These are phyloP conservation scores for Dentipellis fragilis DNA, from an alignment of 768 basidiomycete genomes.

Conservation along the genomic window DNA sequence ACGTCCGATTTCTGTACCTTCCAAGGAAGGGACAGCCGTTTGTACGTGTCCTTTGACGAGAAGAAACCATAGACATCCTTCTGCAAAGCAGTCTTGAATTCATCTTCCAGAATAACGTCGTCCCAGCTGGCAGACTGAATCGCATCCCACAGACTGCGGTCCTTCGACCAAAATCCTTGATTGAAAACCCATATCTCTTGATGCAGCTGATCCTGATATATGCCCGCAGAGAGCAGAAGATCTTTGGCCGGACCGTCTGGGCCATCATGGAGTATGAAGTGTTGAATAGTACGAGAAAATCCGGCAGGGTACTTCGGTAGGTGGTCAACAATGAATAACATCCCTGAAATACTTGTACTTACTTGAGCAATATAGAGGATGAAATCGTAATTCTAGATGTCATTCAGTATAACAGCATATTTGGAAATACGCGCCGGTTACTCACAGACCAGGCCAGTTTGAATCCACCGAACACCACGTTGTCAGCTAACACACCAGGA, in stretches of 20 bases:
- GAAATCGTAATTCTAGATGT: background rate
- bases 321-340: background rate
- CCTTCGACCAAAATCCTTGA: slow-evolving; percentile 58
- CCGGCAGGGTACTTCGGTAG: slow-evolving; percentile 21
- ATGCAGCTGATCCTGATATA: slow-evolving; percentile 44
- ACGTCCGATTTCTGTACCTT: slow-evolving; percentile 36
- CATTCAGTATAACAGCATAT: background rate
- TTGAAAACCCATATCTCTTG: slow-evolving; percentile 75
- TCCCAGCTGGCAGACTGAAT: slow-evolving; percentile 52
- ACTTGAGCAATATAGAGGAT: slow-evolving; percentile 19
- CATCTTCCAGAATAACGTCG: slow-evolving; percentile 61
- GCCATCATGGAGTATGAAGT: slow-evolving; percentile 55
- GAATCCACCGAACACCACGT: slow-evolving; percentile 45
- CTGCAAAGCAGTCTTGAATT: slow-evolving; percentile 56
- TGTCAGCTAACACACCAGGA: slow-evolving; percentile 45
- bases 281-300: slow-evolving; percentile 18
- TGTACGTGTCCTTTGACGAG: slow-evolving; percentile 62
- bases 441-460: slow-evolving; percentile 50
- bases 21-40: slow-evolving; percentile 71
- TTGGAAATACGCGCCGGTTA: background rate
- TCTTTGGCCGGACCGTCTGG: slow-evolving; percentile 39
- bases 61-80: slow-evolving; percentile 79
- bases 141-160: slow-evolving; percentile 44
- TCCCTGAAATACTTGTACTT: slow-evolving; percentile 7
- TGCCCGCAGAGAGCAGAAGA: slow-evolving; percentile 42